Evolutionary conservation across 2,329 filamentous ascomycete genomes (phyloP), one percentile per base, ranked within the genome.

Genomic region (Stachybotrys elegans): DNA sequence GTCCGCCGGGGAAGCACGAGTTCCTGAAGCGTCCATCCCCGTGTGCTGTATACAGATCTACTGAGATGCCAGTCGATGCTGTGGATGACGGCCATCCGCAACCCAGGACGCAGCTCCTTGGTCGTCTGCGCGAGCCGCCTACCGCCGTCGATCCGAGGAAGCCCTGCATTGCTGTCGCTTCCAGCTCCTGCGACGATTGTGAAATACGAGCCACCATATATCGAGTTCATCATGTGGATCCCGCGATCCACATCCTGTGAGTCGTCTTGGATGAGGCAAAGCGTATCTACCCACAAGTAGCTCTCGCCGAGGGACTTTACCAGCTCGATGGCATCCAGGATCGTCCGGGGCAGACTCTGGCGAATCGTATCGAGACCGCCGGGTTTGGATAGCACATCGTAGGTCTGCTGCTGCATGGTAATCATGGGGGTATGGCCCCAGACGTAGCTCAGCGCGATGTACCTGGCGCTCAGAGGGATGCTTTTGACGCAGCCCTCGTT

Each of bases 211-310:
- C 20, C n/a, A 32, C 45, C 36, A 44, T 51, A 49, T 2, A 49
- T 45, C 1, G 43, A 44, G 16, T 43, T 41, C 47, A 47, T 49
- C 1, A 43, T 40, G 9, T 36, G 17, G 4, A 43, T 35, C 1
- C 44, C 45, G 2, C 14, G 25, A 9, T 41, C 44, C n/a, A 47
- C 20, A 12, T 49, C 44, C 3, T 29, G 29, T 9, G 7, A 4
- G 29, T 51, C 46, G 16, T 53, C 47, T n/a, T 54, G 49, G 3
- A 51, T 40, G 2, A 54, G 46, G 23, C 52, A 54, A 6, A 52
- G 45, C 3, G 44, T 43, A 22, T 54, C 51, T 1, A 53, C 32
- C 52, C 52, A 54, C 11, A 52, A 46, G 4, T 51, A 52, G 12
- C 32, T 42, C 40, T 50, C 48, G 1, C 49, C 47, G 0, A 53